A percentile compares a stretch with the other conserved stretches of the same genome.
Conservation (phyloP, 768 basidiomycete species). For the Infundibulicybe gibba region DNA sequence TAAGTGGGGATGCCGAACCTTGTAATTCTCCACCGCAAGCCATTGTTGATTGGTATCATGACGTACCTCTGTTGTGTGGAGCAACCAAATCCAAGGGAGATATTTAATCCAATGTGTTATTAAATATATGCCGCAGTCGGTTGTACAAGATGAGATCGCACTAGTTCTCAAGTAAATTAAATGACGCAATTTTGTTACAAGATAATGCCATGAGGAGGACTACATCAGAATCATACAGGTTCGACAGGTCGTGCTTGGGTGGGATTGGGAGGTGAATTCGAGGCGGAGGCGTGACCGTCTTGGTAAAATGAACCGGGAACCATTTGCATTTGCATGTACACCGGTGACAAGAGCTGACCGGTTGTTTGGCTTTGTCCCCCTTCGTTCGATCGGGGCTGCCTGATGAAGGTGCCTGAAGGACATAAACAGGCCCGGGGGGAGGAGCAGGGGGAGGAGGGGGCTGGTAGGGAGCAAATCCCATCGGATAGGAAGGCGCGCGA, state of each 20-base stretch:
- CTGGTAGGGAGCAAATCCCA: slow-evolving; percentile 27
- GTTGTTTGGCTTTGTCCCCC: slow-evolving; percentile 1
- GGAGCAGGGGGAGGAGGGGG: slow-evolving; percentile 22
- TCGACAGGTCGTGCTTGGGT: not conserved
- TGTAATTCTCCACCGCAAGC: no score
- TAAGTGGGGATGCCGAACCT: no score
- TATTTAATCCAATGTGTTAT: no score
- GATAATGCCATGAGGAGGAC: no score
- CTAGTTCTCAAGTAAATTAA: no score
- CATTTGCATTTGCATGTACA: slow-evolving; percentile 14
- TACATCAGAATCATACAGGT: not conserved
- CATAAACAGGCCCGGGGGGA: no score
- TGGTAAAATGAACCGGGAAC: slow-evolving; percentile 9
- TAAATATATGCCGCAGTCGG: no score
- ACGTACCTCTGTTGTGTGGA: no score
- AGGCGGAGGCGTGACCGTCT: slow-evolving; percentile 1
- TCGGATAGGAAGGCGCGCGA: slow-evolving; percentile 19
- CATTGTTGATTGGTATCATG: no score
- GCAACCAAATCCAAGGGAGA: no score
- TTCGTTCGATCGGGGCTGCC: slow-evolving; percentile 8
- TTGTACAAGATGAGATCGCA: no score
- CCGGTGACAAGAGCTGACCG: slow-evolving; percentile 10
- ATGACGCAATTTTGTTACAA: no score
- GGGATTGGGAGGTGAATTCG: not conserved
- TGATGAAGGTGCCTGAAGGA: slow-evolving; percentile 13